Evolutionary conservation across 108 stramenopile species (phyloP), one percentile per base, ranked within the genome.

Genomic region (Cyclotella choctawhatcheeana): DNA sequence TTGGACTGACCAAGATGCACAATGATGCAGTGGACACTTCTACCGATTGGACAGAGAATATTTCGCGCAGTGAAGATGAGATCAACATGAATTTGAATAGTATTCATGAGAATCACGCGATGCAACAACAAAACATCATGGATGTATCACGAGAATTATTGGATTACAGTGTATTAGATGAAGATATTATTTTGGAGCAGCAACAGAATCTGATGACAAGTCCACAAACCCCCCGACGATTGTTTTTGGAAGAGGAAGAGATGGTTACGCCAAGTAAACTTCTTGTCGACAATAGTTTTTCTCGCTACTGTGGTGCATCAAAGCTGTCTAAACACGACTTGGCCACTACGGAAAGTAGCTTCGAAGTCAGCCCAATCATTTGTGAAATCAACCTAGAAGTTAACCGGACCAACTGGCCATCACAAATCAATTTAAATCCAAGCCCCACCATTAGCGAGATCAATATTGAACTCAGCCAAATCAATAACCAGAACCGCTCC

Each of bases 181-280:
- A 75, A 17, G 51, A 50, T 55, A 63, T 30, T 30, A 45, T 73
- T 33, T 44, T 52, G 3, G 60, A 51, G 31, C 61, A 65, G 4
- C 12, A 14, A 3, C 40, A 47, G 1, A 52, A 52, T 18, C 14
- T 33, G 21, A 22, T 13, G 13, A 31, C 64, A 1, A 5, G 20
- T 33, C 65, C 56, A 5, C 74, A 75, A 33, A 58, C 64, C 3
- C 74, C 74, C 0, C 27, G 65, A 18, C 31, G 74, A 30, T 58
- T 75, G 35, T 75, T 75, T n/a, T n/a, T n/a, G 29, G 65, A 67
- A 0, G 65, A 67, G 22, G 64, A 59, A 25, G 65, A 67, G 44
- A 64, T 64, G 55, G 73, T 44, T 18, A 67, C 50, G 34, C 65
- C 51, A 0, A 18, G 33, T 67, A 18, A 34, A 35, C 24, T 33